Conservation (phyloP, 352 stramenopile genomes). For the Phytopythium oedochilum region DNA sequence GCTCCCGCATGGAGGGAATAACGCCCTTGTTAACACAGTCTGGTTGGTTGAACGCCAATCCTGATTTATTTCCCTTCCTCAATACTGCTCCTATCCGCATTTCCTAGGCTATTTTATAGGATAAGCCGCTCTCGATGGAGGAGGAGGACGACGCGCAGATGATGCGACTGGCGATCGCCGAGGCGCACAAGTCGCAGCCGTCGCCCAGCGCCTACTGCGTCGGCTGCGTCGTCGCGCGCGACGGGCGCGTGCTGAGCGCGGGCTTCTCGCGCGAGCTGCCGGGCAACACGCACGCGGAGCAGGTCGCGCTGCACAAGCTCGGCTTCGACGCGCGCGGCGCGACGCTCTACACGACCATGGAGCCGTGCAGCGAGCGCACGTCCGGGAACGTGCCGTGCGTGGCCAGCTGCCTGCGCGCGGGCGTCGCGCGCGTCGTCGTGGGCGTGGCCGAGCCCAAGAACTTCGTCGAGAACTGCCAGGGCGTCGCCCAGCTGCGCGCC, state of each 20-base stretch:
- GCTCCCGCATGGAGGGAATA: no score
- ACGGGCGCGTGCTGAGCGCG: constrained; percentile 50
- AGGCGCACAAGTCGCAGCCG: constrained; percentile 72
- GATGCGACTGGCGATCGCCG: constrained; percentile 77
- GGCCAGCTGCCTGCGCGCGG: constrained; percentile 65
- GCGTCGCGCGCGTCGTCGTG: constrained; percentile 69
- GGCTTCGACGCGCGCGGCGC: constrained; percentile 49
- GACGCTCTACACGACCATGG: constrained; percentile 90
- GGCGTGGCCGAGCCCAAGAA: constrained; percentile 85
- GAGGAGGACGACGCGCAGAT: constrained; percentile 18
- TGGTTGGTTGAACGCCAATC: no score
- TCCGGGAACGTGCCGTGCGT: constrained; percentile 83
- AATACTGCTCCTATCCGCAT: no score
- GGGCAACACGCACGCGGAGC: constrained; percentile 88
- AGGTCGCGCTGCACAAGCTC: constrained; percentile 82
- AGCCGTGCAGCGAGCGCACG: constrained; percentile 84
- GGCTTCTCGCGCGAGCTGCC: constrained; percentile 84
- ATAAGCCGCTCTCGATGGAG: neutral
- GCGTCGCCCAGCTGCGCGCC: constrained; percentile 63
- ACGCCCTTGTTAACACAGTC: no score
- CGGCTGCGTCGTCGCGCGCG: constrained; percentile 67
- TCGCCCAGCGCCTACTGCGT: constrained; percentile 78
- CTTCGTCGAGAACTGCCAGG: constrained; percentile 79
- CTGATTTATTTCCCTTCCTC: no score
- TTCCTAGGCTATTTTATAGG: no score